phyloP scores from a whole-genome alignment of 1,139 yeast species.

The Candida labiduridarum region DNA sequence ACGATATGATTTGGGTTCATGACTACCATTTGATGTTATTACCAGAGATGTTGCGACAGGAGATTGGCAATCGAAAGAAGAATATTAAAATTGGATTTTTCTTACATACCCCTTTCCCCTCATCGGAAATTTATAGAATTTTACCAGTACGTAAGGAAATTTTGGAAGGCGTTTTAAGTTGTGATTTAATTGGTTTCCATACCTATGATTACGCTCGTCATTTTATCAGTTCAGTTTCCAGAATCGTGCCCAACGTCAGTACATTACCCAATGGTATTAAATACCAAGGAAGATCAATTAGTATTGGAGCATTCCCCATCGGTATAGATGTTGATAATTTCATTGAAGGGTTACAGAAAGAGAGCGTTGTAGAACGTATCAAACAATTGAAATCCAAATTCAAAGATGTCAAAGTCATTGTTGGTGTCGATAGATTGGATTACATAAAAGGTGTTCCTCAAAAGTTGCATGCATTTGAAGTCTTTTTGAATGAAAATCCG shows the following conservation, averaged over 20 bases:
- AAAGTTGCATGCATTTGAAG: conserved; percentile 92
- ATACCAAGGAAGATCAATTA: conserved; percentile 73
- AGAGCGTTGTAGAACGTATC: conserved; percentile 66
- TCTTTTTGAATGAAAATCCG: conserved; percentile 88
- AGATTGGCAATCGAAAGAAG: conserved; percentile 49
- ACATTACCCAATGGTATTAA: conserved; percentile 92
- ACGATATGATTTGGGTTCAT: conserved; percentile 95
- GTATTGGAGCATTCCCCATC: conserved; percentile 96
- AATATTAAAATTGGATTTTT: conserved; percentile 87
- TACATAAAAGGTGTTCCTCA: conserved; percentile 98
- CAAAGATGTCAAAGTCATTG: conserved; percentile 77
- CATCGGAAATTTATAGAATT: conserved; percentile 92
- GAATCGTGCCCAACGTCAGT: conserved; percentile 72
- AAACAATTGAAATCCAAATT: conserved; percentile 61
- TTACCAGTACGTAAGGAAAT: conserved; percentile 95
- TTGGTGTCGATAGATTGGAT: conserved; percentile 94
- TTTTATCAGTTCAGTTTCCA: conserved; percentile 86
- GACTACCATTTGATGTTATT: conserved; percentile 95
- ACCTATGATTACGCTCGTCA: conserved; percentile 99
- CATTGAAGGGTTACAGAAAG: conserved; percentile 71
- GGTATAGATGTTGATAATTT: conserved; percentile 96
- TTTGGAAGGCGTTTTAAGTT: conserved; percentile 85
- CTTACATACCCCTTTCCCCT: conserved; percentile 97
- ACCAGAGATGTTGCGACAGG: conserved; percentile 84
- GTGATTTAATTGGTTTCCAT: conserved; percentile 96